Evolutionary conservation across 164 flowering plant genomes (phyloP).

Genomic region (Magnolia kwangsiensis): DNA sequence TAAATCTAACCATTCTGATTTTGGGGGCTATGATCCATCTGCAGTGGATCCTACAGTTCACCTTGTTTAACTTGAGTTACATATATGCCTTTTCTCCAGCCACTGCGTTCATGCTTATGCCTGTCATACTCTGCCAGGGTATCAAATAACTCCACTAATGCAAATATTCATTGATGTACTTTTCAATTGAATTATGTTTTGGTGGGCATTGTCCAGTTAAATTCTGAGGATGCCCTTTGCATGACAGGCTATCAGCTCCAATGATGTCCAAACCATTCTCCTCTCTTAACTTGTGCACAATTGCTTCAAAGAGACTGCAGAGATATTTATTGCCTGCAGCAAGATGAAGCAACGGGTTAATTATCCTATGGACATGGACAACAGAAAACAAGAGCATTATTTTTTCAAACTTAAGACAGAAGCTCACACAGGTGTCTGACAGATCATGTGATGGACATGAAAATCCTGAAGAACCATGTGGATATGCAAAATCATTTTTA

Average conservation of each 20-base stretch:
- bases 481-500: background rate
- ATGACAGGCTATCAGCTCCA: slow-evolving; percentile 58
- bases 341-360: slow-evolving; percentile 63
- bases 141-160: background rate
- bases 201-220: background rate
- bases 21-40: background rate
- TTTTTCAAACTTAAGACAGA: background rate
- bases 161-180: background rate
- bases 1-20: background rate
- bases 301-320: slow-evolving; percentile 81
- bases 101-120: background rate
- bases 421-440: background rate
- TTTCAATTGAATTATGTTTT: background rate
- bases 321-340: slow-evolving; percentile 63
- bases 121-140: background rate
- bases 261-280: slow-evolving; percentile 63
- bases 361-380: slow-evolving; percentile 78
- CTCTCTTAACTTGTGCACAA: slow-evolving; percentile 86
- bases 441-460: background rate
- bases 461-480: background rate
- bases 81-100: background rate
- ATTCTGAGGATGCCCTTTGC: background rate
- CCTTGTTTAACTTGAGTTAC: background rate
- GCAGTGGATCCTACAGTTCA: no score
- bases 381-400: slow-evolving; percentile 68